Evolutionary conservation across 2,329 filamentous ascomycete genomes (phyloP), one percentile per base, ranked within the genome.

Genomic region (Xylaria sp.): DNA sequence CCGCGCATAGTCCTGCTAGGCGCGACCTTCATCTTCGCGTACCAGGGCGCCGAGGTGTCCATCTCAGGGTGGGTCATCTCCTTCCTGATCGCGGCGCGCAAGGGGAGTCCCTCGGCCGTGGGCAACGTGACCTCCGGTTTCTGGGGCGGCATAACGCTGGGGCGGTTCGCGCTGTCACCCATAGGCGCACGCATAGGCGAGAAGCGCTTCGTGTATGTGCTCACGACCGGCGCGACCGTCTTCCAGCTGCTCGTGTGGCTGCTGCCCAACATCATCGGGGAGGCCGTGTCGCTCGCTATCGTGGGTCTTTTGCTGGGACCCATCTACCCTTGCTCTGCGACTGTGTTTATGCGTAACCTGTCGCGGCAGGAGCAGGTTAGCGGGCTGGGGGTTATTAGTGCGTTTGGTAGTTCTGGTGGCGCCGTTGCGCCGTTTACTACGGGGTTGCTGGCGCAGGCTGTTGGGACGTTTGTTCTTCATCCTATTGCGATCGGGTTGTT

Each of bases 51-150:
- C 43, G 93, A 97, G 80, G 93, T 97, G 18, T 90, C 90, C 15
- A 92, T 95, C 72, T 93, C 91, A 0, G 93, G 93, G 62, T 97
- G 93, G 94, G 91, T 95, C 58, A 94, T 95, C 70, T 94, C 91
- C 2, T 97, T 94, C 82, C 83, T 97, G 48, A 94, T 96, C 79
- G 86, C 87, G 59, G 87, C 89, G 71, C 90, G 93, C 46, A 83
- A 89, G 66, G 93, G 92, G 15, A 85, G 91, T 73, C 92, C 92
- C 7, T 83, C 86, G 0, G 84, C 86, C 3, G 92, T 96, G 20
- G 93, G 94, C 43, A 96, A 96, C 78, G 92, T 96, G 25, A 94
- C 92, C 1, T 85, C 92, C 1, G 86, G 90, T 12, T 90, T 90
- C 79, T 89, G 90, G 90, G 89, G 81, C 1, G 92, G 93, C 67